Conservation (phyloP, 176 grass and related monocot species). For the Cenchrus americanus region DNA sequence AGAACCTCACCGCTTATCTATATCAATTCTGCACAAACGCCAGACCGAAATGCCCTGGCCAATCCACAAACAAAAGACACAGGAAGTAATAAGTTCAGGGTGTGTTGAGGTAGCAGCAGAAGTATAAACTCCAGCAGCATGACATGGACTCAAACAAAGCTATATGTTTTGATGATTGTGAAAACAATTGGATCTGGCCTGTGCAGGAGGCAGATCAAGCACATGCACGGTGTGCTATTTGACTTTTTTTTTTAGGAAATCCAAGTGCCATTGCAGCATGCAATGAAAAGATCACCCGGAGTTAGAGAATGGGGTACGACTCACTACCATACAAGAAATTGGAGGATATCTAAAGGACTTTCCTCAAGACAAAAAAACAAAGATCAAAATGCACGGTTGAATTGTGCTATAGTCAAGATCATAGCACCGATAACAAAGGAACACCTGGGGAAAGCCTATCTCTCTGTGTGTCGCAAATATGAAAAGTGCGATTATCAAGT, state of each 20-base stretch:
- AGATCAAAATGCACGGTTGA: not conserved
- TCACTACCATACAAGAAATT: not conserved
- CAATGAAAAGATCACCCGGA: too few species aligned
- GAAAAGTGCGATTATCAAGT: not conserved
- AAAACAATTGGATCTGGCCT: not conserved
- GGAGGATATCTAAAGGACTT: not conserved
- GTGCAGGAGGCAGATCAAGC: not conserved
- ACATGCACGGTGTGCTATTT: not conserved
- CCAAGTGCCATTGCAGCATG: not conserved
- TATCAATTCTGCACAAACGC: not conserved
- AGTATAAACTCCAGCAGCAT: not conserved
- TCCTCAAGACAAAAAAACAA: not conserved
- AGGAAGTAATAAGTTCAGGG: not conserved
- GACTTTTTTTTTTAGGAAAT: conserved; percentile 7
- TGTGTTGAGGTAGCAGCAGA: not conserved
- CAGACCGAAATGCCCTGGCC: not conserved
- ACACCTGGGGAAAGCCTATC: not conserved
- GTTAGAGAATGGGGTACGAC: too few species aligned
- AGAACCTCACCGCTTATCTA: not conserved
- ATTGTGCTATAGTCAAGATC: not conserved
- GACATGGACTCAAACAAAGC: not conserved
- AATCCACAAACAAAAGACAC: conserved; percentile 16
- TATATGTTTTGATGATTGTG: not conserved
- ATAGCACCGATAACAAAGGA: not conserved
- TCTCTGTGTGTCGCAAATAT: not conserved